Percentiles rank a stretch among this genome's conserved stretches.
Evolutionary conservation across 208 protist species (phyloP).

Genomic region (Crithidia thermophila): DNA sequence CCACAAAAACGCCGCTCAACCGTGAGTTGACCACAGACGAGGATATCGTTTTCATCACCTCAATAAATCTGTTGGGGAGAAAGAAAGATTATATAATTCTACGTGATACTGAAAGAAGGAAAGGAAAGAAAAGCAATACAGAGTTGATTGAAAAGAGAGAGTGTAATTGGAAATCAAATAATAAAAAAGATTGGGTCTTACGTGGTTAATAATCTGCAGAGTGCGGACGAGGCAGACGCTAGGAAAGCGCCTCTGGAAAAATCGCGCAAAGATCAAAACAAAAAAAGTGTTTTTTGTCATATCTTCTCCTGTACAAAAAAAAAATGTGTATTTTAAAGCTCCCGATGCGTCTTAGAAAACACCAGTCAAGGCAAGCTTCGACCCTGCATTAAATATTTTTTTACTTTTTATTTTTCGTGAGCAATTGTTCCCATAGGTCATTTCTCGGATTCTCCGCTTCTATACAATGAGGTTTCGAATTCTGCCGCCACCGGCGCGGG

Average conservation of each 20-base stretch:
- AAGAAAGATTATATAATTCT: neutral
- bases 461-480: neutral
- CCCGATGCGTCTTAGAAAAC: too few species aligned
- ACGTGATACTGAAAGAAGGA: neutral
- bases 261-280: too few species aligned
- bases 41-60: conserved; percentile 21
- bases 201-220: too few species aligned
- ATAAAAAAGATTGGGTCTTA: neutral
- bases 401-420: conserved; percentile 4
- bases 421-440: too few species aligned
- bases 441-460: too few species aligned
- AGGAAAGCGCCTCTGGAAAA: too few species aligned
- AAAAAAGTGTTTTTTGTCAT: neutral
- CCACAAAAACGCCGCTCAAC: conserved; percentile 35
- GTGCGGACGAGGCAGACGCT: too few species aligned
- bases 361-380: too few species aligned
- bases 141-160: too few species aligned
- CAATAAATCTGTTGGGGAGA: neutral
- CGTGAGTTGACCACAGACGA: conserved; percentile 13
- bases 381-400: neutral
- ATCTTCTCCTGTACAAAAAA: too few species aligned
- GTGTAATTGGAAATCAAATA: neutral
- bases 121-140: neutral
- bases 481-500: neutral
- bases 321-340: neutral